Base-by-base conservation (phyloP, 495 filamentous ascomycete species). In the Pseudoneurospora amorphoporcata region DNA sequence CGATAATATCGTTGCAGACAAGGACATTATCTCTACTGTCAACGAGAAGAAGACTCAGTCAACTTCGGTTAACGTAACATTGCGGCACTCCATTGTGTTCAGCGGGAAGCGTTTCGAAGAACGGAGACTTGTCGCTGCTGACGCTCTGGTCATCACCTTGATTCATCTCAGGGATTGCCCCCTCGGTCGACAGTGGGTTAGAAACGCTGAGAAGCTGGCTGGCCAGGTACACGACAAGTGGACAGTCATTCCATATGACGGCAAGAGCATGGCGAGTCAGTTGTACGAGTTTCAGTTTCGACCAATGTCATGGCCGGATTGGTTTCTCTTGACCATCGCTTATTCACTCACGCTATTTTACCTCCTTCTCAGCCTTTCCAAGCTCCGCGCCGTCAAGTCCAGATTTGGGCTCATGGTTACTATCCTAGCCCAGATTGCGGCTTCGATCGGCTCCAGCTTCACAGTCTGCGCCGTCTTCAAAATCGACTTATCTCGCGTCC, bases 251-350 rank as follows among this genome's bases (percentile, higher is more conserved):
- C 90, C 90, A 8, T 71, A 75, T 5, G 83, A 88, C 72, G 89
- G 87, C 45, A 80, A 77, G 39, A 82, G 85, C 43, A 77, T 73
- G 5, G 80, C 79, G 9, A 89, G 84, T 71, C 86, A 86, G 70
- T 83, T 92, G 14, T 92, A 92, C 75, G 88, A 93, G 78, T 92
- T 92, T 79, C 87, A 89, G 69, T 92, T 91, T 77, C 86, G 86
- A 61, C 91, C 90, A 4, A 85, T 92, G 77, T 90, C 88, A 39
- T 81, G 82, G 41, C 77, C 81, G 35, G 91, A 92, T 74, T 85
- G 88, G 78, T 69, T 88, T 38, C 75, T 88, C 23, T 82, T 93
- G 17, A 84, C 83, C 1, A 72, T 84, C n/a, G 88, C 88, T 37
- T 93, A 93, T 75, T 76, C 83, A 10, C 79, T 88, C 41, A 87